These are phyloP conservation scores for Pichia sorboxylosa DNA, from an alignment of 1,139 yeast species.

Conservation along the genomic window DNA sequence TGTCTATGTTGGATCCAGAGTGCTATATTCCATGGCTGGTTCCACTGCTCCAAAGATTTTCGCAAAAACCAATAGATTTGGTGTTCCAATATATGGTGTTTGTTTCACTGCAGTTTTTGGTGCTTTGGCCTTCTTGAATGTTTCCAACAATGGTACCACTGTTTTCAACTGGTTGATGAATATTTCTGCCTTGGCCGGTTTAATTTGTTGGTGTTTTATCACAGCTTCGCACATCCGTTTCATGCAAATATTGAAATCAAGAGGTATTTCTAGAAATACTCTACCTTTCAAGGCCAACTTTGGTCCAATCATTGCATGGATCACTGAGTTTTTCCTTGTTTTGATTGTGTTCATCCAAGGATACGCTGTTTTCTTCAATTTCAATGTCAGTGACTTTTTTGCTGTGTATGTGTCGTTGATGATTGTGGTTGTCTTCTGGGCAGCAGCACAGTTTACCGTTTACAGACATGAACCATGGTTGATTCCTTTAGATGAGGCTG, in stretches of 20 bases:
- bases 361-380: conserved; percentile 45
- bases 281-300: conserved; percentile 59
- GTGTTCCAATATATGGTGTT: conserved; percentile 60
- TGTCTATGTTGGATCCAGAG: conserved; percentile 67
- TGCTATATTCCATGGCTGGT: conserved; percentile 55
- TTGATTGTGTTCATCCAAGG: conserved; percentile 62
- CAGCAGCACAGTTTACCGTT: conserved; percentile 29
- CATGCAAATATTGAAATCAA: conserved; percentile 45
- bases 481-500: conserved; percentile 36
- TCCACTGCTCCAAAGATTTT: conserved; percentile 52
- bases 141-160: conserved; percentile 44
- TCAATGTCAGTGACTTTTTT: conserved; percentile 46
- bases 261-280: conserved; percentile 51
- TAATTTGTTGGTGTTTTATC: conserved; percentile 65
- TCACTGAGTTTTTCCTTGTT: conserved; percentile 37
- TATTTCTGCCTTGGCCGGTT: conserved; percentile 67
- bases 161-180: conserved; percentile 82
- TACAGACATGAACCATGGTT: conserved; percentile 30
- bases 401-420: conserved; percentile 57
- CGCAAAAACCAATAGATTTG: conserved; percentile 40
- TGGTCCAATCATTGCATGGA: conserved; percentile 54
- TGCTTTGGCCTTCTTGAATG: conserved; percentile 56
- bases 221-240: conserved; percentile 56
- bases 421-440: conserved; percentile 41
- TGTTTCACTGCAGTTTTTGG: conserved; percentile 50